phyloP scores from a whole-genome alignment of 352 stramenopile species.

The Pythium aquatile region DNA sequence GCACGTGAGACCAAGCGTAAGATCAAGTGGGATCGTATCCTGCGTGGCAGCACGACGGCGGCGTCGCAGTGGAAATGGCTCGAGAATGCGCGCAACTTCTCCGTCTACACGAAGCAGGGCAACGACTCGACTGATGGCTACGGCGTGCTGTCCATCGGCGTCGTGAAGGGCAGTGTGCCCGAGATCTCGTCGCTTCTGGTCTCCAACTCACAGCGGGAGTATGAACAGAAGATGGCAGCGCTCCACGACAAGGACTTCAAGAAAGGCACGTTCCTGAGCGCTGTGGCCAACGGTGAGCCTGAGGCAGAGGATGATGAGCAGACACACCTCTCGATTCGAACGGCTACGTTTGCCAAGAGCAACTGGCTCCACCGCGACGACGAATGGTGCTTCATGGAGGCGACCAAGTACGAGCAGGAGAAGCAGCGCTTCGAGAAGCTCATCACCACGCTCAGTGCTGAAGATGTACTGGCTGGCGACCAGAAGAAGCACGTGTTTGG shows the following conservation, averaged over 20 bases:
- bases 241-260: slow-evolving; percentile 23
- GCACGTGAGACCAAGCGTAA: slow-evolving; percentile 17
- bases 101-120: slow-evolving; percentile 19
- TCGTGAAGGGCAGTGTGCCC: slow-evolving; percentile 7
- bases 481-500: slow-evolving; percentile 4
- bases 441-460: slow-evolving; percentile 17
- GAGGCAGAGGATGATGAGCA: neutral
- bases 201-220: neutral
- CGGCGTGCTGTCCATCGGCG: slow-evolving; percentile 19
- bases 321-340: slow-evolving; percentile 14
- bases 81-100: slow-evolving; percentile 18
- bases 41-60: neutral
- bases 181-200: slow-evolving; percentile 20
- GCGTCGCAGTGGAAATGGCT: slow-evolving; percentile 24
- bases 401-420: slow-evolving; percentile 9
- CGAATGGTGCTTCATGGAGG: slow-evolving; percentile 23
- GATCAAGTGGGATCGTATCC: slow-evolving; percentile 23
- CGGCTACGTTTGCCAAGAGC: slow-evolving; percentile 12
- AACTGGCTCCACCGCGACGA: slow-evolving; percentile 22
- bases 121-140: neutral
- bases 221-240: slow-evolving; percentile 18
- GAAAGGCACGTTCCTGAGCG: slow-evolving; percentile 7
- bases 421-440: slow-evolving; percentile 20
- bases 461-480: slow-evolving; percentile 9
- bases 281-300: neutral